Percentiles rank a stretch among this genome's conserved stretches.
phyloP scores from a whole-genome alignment of 2,329 filamentous ascomycete species.

The Scopulariopsis brevicaulis region DNA sequence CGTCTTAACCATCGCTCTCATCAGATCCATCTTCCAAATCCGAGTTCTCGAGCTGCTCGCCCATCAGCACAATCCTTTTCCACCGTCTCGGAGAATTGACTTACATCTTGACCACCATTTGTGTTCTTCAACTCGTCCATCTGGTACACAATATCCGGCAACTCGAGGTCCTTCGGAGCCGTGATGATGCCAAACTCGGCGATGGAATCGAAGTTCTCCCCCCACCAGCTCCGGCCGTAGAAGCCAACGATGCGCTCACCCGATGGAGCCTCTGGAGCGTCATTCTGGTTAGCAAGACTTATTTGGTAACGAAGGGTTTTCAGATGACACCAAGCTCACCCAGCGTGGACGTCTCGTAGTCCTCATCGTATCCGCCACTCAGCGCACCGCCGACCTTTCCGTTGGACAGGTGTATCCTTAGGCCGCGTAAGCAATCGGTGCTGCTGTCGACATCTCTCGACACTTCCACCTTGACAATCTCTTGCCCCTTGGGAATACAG shows the following conservation, averaged over 20 bases:
- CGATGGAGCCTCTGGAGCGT: slow-evolving; percentile 14
- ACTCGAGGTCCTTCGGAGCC: slow-evolving; percentile 22
- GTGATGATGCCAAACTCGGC: slow-evolving; percentile 36
- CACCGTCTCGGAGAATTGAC: background rate
- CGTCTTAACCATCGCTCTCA: no score
- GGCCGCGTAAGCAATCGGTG: slow-evolving; percentile 2
- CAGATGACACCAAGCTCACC: background rate
- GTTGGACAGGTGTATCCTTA: slow-evolving; percentile 12
- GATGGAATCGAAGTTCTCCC: slow-evolving; percentile 10
- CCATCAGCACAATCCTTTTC: no score
- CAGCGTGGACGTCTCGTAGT: background rate
- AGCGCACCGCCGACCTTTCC: slow-evolving; percentile 12
- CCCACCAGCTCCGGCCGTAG: slow-evolving; percentile 22
- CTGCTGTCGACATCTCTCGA: slow-evolving; percentile 6
- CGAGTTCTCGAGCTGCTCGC: no score
- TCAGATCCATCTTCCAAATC: no score
- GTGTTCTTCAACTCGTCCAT: slow-evolving; percentile 27
- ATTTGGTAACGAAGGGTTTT: background rate
- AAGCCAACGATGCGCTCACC: slow-evolving; percentile 33
- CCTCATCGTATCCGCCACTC: slow-evolving; percentile 3
- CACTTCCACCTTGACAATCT: slow-evolving; percentile 19
- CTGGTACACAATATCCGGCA: slow-evolving; percentile 27
- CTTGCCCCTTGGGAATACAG: slow-evolving; percentile 11
- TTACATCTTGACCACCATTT: background rate
- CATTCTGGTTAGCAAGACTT: slow-evolving; percentile 5